A percentile compares a stretch with the other conserved stretches of the same genome.
Conservation (phyloP, 768 basidiomycete species). For the Rhizopogon roseolus region DNA sequence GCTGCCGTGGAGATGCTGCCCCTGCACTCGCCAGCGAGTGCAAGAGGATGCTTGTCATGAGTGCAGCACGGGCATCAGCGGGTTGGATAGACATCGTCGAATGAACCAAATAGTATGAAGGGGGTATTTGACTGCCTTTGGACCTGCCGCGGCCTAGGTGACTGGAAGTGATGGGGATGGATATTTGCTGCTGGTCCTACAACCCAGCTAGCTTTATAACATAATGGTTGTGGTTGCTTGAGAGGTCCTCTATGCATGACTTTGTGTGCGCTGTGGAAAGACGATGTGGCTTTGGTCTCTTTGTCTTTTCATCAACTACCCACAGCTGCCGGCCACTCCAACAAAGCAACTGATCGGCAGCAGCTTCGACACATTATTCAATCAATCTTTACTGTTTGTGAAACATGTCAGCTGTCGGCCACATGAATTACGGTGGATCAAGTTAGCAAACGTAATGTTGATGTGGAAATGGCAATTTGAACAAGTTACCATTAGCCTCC, state of each 20-base stretch:
- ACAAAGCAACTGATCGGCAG: background rate
- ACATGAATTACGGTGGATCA: background rate
- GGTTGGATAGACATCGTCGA: slow-evolving; percentile 19
- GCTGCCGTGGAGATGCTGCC: background rate
- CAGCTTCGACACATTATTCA: background rate
- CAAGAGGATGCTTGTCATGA: slow-evolving; percentile 23
- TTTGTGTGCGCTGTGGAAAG: slow-evolving; percentile 12
- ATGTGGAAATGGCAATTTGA: background rate
- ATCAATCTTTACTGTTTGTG: background rate
- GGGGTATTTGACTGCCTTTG: background rate
- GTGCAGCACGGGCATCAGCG: slow-evolving; percentile 30
- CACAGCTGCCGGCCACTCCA: background rate
- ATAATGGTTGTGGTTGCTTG: slow-evolving; percentile 9
- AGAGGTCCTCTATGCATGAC: background rate
- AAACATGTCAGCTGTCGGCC: background rate
- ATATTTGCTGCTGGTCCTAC: background rate
- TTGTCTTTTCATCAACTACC: slow-evolving; percentile 6
- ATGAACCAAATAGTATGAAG: background rate
- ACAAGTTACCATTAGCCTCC: no score
- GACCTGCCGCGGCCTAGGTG: slow-evolving; percentile 9
- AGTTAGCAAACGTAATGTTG: background rate
- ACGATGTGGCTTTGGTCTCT: slow-evolving; percentile 5
- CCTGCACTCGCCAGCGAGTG: slow-evolving; percentile 16
- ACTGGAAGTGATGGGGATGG: background rate
- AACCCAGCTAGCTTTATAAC: slow-evolving; percentile 18